phyloP scores from a whole-genome alignment of 176 grass and related monocot species.

The Olyra latifolia region DNA sequence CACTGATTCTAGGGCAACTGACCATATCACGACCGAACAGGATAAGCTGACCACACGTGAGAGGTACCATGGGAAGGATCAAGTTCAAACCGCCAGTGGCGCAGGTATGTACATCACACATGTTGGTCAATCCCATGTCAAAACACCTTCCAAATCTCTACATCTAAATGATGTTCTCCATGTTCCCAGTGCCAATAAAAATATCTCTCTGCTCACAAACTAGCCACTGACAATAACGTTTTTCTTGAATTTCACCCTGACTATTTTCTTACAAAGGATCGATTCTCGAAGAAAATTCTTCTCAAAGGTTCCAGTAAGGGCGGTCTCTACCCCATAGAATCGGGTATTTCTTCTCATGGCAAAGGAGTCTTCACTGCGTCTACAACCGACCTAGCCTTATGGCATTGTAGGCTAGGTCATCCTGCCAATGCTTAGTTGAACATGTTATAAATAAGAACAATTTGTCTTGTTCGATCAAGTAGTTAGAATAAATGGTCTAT shows the following conservation, averaged over 20 bases:
- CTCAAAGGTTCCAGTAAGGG: no score
- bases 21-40: background rate
- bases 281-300: no score
- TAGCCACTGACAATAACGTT: background rate
- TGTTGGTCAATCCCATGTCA: background rate
- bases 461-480: no score
- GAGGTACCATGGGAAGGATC: background rate
- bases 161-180: background rate
- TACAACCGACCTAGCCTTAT: no score
- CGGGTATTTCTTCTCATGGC: no score
- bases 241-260: background rate
- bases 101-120: background rate
- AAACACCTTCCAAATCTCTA: background rate
- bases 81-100: background rate
- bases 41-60: background rate
- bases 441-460: no score
- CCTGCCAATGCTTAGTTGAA: no score
- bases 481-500: background rate
- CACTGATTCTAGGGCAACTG: background rate
- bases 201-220: background rate
- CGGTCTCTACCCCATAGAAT: no score
- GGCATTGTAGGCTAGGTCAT: no score
- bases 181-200: background rate
- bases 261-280: background rate
- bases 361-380: no score